phyloP scores from a whole-genome alignment of 805 yeast species.

The Kluyveromyces lactis region DNA sequence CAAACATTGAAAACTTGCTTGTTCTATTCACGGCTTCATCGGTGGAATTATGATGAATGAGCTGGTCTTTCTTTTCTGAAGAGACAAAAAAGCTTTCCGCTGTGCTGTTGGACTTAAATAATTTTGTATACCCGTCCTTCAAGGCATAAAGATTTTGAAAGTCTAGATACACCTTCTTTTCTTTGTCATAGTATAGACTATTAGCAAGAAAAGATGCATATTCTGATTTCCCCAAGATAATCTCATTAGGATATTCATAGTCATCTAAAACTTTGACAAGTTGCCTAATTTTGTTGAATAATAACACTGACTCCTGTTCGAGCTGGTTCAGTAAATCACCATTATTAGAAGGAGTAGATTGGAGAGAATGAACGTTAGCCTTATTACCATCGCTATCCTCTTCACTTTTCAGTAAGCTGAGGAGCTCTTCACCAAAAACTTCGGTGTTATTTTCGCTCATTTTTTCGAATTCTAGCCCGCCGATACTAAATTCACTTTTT shows the following conservation, averaged over 20 bases:
- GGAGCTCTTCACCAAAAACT: conserved; percentile 24
- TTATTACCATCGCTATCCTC: conserved; percentile 5
- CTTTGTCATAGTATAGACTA: conserved; percentile 10
- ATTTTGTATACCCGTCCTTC: conserved; percentile 7
- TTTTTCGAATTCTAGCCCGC: conserved; percentile 27
- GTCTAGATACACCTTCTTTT: conserved; percentile 9
- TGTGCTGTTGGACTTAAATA: conserved; percentile 2
- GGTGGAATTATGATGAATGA: neutral
- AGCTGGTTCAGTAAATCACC: conserved; percentile 13
- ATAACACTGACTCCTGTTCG: conserved; percentile 19
- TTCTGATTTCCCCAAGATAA: conserved; percentile 10
- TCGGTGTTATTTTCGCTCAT: conserved; percentile 25
- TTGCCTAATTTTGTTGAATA: conserved; percentile 17
- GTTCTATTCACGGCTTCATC: neutral
- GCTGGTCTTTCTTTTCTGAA: neutral
- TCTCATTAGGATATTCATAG: conserved; percentile 20
- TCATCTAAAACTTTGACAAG: conserved; percentile 18
- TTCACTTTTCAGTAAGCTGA: conserved; percentile 15
- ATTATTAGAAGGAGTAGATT: neutral
- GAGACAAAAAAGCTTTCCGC: neutral
- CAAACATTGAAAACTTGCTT: neutral
- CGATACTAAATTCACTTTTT: conserved; percentile 13
- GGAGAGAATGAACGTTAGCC: neutral
- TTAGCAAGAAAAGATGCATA: conserved; percentile 14
- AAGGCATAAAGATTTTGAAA: conserved; percentile 7